These are phyloP conservation scores for Apophysomyces trapeziformis DNA, from an alignment of 371 early-diverging fungal species.

Conservation along the genomic window DNA sequence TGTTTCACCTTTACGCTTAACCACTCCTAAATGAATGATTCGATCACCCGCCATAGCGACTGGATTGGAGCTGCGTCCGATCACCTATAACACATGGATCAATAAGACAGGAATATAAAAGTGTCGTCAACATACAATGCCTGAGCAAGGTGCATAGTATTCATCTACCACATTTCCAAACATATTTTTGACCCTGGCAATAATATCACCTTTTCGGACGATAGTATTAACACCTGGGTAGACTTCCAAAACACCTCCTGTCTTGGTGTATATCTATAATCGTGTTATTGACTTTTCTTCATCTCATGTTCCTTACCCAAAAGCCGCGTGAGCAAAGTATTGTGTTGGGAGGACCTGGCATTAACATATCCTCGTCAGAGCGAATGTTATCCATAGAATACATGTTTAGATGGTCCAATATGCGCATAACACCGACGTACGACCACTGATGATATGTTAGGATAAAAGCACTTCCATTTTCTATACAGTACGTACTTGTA, in stretches of 20 bases:
- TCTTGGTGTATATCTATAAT: constrained; percentile 51
- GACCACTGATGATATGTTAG: constrained; percentile 31
- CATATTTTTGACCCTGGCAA: constrained; percentile 90
- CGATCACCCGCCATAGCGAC: constrained; percentile 83
- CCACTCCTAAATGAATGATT: constrained; percentile 81
- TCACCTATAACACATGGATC: constrained; percentile 29
- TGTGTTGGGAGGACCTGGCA: constrained; percentile 25
- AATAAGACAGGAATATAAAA: constrained; percentile 11
- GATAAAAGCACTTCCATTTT: constrained; percentile 65
- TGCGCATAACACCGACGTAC: constrained; percentile 42
- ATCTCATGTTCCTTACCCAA: constrained; percentile 54
- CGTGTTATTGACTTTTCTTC: constrained; percentile 30
- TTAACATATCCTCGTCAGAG: constrained; percentile 10
- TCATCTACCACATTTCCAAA: constrained; percentile 92
- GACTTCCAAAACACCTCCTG: constrained; percentile 82
- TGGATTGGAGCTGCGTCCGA: constrained; percentile 64
- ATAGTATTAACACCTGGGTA: constrained; percentile 87
- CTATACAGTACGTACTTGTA: constrained; percentile 55
- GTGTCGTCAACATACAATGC: constrained; percentile 68
- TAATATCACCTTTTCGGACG: constrained; percentile 83
- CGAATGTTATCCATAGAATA: constrained; percentile 16
- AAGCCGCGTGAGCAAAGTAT: constrained; percentile 41
- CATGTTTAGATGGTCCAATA: constrained; percentile 44
- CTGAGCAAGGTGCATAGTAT: constrained; percentile 86
- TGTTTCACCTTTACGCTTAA: constrained; percentile 55